Evolutionary conservation across 371 early-diverging fungal species (phyloP), one percentile per base, ranked within the genome.

Genomic region (Circinella minor): DNA sequence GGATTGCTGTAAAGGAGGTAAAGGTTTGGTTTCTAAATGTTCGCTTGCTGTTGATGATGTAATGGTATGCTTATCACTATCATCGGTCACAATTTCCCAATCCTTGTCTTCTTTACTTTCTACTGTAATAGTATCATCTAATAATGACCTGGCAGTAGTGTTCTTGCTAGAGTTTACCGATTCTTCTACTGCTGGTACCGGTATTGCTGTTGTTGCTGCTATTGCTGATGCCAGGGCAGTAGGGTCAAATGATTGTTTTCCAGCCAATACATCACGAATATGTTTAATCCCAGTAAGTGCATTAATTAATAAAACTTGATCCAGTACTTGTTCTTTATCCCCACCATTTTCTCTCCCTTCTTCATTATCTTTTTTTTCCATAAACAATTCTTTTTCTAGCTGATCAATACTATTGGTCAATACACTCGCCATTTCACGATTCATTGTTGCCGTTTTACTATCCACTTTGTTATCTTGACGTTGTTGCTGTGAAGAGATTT

Each of bases 281-380:
- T 90, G 89, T 57, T 89, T 89, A 48, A 90, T 74, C 0, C 88
- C 88, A 27, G 78, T 82, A 2, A 89, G 74, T 1, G 86, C 89
- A 61, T 77, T 73, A 37, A 82, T 73, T 2, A 85, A 47, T 0
- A 72, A 66, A 10, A 80, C 81, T 36, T 81, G 82, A 17, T 82
- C 70, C 48, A 69, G 62, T 7, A 69, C 61, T 18, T 38, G 36
- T 66, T 65, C 34, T n/a, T n/a, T 48, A 59, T 43, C 36, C 46
- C 54, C 15, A 36, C 57, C 60, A 36, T 68, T 18, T 36, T 65
- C 51, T 46, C 63, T 43, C 43, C 65, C 47, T 15, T 9, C 27
- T 0, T 55, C 37, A 47, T 38, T 38, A 10, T 34, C 3, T 57
- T 43, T 11, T 43, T 43, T 43, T 43, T 65, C 34, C 9, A 61